Evolutionary conservation across 1,284 basidiomycete genomes (phyloP).

Genomic region (Termitomyces sp.): DNA sequence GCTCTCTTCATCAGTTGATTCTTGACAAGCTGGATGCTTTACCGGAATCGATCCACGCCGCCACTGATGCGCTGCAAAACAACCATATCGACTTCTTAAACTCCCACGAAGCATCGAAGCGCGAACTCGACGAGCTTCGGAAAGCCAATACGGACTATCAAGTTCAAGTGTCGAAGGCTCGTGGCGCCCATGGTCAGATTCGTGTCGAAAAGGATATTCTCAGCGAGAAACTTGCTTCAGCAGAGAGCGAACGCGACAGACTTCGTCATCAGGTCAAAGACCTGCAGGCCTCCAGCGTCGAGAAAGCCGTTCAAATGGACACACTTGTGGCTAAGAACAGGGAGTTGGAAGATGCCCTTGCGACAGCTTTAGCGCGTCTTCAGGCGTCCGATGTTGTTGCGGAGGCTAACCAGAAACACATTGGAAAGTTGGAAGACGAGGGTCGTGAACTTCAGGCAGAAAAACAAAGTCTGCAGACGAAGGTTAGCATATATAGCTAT

Average conservation of each 20-base stretch:
- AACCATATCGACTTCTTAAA: conserved; percentile 58
- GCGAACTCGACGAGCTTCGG: conserved; percentile 65
- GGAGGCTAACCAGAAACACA: conserved; percentile 53
- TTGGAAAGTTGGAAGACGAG: conserved; percentile 55
- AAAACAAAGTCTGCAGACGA: conserved; percentile 50
- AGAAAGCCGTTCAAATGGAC: conserved; percentile 43
- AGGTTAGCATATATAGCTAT: conserved; percentile 42
- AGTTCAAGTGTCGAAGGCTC: conserved; percentile 66
- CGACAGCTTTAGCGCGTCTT: conserved; percentile 61
- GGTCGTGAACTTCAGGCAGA: conserved; percentile 50
- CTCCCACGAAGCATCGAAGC: conserved; percentile 49
- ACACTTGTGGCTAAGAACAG: conserved; percentile 50
- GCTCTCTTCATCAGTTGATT: conserved; percentile 46
- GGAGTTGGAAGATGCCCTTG: conserved; percentile 65
- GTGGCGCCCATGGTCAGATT: conserved; percentile 68
- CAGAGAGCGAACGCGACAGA: conserved; percentile 60
- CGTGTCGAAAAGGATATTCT: conserved; percentile 77
- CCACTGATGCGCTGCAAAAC: conserved; percentile 51
- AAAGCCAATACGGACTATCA: conserved; percentile 63
- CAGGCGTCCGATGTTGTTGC: conserved; percentile 65
- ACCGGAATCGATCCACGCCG: conserved; percentile 54
- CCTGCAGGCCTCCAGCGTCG: conserved; percentile 39
- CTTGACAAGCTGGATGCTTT: conserved; percentile 50
- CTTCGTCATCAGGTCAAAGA: conserved; percentile 52
- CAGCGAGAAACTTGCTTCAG: conserved; percentile 51